Conservation (phyloP, 345 rosid genomes). For the Eucalyptus melliodora region DNA sequence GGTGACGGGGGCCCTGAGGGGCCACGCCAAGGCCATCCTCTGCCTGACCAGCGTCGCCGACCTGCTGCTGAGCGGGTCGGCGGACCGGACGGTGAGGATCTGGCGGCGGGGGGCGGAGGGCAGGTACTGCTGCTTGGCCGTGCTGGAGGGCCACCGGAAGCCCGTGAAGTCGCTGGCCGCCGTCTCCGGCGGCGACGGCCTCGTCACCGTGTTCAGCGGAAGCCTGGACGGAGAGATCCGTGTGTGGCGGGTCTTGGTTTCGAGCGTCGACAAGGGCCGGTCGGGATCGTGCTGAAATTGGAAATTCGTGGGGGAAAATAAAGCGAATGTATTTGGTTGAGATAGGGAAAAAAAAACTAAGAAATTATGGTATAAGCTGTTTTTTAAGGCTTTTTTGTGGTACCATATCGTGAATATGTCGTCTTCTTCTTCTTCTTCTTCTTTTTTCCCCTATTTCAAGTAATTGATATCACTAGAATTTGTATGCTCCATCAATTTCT, state of each 20-base stretch:
- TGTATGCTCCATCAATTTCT: background rate
- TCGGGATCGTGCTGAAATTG: background rate
- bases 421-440: background rate
- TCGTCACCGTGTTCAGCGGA: slow-evolving; percentile 51
- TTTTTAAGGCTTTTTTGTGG: background rate
- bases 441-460: background rate
- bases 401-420: background rate
- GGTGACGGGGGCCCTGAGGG: slow-evolving; percentile 78
- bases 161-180: slow-evolving; percentile 81
- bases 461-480: background rate
- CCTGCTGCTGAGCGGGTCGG: slow-evolving; percentile 75
- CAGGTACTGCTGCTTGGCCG: slow-evolving; percentile 50
- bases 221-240: slow-evolving; percentile 73
- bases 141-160: slow-evolving; percentile 52
- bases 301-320: background rate
- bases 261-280: background rate
- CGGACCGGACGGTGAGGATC: slow-evolving; percentile 78
- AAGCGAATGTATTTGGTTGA: background rate
- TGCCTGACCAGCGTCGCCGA: slow-evolving; percentile 44
- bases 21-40: slow-evolving; percentile 65
- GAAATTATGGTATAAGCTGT: background rate
- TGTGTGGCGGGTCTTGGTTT: slow-evolving; percentile 24
- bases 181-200: slow-evolving; percentile 22
- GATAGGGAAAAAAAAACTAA: too few relatives aligned
- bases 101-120: slow-evolving; percentile 60